Evolutionary conservation across 73 alveolate genomes (phyloP).

Genomic region (Breviolum minutum): DNA sequence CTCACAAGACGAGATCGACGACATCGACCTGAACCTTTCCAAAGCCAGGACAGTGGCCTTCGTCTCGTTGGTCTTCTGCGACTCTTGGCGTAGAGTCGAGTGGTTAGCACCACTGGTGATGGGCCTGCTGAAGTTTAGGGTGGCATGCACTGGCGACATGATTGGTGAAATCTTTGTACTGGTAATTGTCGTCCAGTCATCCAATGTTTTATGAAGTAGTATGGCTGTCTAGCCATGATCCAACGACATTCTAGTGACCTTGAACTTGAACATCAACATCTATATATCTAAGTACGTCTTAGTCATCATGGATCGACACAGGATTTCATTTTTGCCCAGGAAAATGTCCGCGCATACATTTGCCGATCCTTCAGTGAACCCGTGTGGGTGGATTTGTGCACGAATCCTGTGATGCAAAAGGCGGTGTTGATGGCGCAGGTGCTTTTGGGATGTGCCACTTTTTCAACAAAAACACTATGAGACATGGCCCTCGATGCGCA

Average conservation of each 20-base stretch:
- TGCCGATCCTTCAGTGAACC: constrained; percentile 82
- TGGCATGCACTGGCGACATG: not conserved
- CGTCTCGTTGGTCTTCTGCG: constrained; percentile 77
- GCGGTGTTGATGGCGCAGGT: constrained; percentile 75
- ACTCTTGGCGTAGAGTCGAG: not conserved
- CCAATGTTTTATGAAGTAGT: too few species aligned
- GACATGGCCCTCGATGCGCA: too few species aligned
- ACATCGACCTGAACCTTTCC: constrained; percentile 6
- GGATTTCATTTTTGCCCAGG: not conserved
- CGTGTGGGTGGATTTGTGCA: constrained; percentile 74
- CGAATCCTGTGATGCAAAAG: constrained; percentile 68
- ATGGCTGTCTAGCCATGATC: too few species aligned
- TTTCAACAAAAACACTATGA: too few species aligned
- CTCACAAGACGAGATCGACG: constrained; percentile 3
- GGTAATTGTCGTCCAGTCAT: too few species aligned
- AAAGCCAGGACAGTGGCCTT: constrained; percentile 67
- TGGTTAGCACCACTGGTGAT: not conserved
- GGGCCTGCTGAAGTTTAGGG: not conserved
- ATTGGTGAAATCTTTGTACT: not conserved
- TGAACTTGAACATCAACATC: too few species aligned
- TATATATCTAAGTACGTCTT: too few species aligned
- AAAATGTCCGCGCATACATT: constrained; percentile 85
- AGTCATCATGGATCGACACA: too few species aligned
- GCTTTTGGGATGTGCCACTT: not conserved
- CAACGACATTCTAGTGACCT: too few species aligned